Conservation (phyloP, 1,284 basidiomycete genomes). For the Afroboletus lepidellus region DNA sequence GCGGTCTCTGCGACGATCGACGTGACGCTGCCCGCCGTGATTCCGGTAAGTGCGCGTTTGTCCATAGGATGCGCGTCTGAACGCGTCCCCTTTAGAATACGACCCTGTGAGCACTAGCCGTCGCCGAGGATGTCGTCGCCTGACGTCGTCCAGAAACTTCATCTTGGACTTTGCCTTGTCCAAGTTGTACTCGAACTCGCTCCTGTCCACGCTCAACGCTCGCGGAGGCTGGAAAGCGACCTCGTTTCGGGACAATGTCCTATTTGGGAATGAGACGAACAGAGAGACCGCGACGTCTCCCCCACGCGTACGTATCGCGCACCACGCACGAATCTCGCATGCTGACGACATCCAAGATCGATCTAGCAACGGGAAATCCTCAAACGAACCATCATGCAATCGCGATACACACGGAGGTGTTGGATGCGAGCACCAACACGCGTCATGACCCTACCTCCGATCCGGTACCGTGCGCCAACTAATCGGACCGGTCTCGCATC, state of each 20-base stretch:
- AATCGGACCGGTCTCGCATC: no score
- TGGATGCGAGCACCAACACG: no score
- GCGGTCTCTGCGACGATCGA: background rate
- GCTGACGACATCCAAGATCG: no score
- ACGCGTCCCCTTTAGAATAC: background rate
- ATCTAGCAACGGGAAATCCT: no score
- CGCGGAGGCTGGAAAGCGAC: constrained; percentile 28
- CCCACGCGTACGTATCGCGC: no score
- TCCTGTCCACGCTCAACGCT: constrained; percentile 55
- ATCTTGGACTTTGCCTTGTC: constrained; percentile 52
- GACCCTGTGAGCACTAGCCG: constrained; percentile 1
- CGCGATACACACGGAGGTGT: no score
- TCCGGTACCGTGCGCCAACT: no score
- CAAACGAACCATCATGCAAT: no score
- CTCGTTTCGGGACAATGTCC: constrained; percentile 6
- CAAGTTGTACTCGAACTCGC: constrained; percentile 54
- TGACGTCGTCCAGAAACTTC: constrained; percentile 41
- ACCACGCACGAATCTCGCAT: no score
- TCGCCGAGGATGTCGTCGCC: background rate
- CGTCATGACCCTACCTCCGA: no score
- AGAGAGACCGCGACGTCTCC: background rate
- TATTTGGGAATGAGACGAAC: constrained; percentile 5
- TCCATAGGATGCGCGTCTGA: background rate
- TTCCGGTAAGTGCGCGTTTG: background rate
- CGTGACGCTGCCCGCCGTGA: background rate